Evolutionary conservation across 2,329 filamentous ascomycete genomes (phyloP).

Genomic region (Sporothrix pseudoabietina): DNA sequence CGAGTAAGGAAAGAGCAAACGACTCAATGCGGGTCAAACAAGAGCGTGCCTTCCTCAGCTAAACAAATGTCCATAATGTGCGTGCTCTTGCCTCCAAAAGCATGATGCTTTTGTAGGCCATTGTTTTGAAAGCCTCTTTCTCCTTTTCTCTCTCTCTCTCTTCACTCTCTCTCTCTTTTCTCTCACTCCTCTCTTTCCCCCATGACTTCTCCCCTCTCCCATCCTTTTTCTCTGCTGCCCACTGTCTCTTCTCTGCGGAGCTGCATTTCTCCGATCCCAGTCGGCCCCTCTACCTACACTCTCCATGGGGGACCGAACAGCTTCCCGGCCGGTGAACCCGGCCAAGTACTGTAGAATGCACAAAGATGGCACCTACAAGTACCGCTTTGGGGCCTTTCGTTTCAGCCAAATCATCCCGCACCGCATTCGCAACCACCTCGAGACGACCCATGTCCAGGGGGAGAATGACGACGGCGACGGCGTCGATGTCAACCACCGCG

Average conservation of each 20-base stretch:
- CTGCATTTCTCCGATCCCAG: not conserved
- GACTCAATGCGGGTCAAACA: not conserved
- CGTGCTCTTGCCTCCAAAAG: not conserved
- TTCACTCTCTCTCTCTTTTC: not conserved
- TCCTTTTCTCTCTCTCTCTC: not conserved
- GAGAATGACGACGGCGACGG: not conserved
- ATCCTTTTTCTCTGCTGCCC: no score
- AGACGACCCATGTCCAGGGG: not conserved
- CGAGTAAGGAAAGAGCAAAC: not conserved
- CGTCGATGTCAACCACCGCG: no score
- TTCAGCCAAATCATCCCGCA: not conserved
- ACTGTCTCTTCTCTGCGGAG: no score
- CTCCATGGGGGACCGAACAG: not conserved
- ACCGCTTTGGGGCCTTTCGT: slow-evolving; percentile 1
- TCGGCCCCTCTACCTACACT: not conserved
- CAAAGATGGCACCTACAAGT: not conserved
- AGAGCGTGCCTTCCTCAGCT: not conserved
- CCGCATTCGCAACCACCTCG: not conserved
- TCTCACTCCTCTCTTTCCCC: not conserved
- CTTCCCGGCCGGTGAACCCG: not conserved
- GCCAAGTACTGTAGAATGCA: not conserved
- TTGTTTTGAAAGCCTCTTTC: not conserved
- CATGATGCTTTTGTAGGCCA: not conserved
- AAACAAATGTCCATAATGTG: not conserved
- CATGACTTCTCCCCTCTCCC: no score